These are phyloP conservation scores for Colletotrichum sp. DNA, from an alignment of 2,329 filamentous ascomycete genomes.

Conservation along the genomic window DNA sequence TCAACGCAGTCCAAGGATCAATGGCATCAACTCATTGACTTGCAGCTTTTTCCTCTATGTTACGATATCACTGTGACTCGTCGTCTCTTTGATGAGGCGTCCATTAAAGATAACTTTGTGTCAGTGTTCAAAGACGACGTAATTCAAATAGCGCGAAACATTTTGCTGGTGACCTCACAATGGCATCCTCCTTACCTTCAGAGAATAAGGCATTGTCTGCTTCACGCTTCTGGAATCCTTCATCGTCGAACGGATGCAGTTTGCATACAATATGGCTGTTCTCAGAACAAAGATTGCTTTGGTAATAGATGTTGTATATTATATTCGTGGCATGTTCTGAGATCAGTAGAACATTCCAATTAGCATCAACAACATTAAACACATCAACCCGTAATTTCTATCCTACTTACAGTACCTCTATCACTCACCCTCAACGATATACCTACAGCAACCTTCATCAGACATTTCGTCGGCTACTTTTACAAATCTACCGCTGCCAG, in stretches of 20 bases:
- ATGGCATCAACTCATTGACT: conserved; percentile 18
- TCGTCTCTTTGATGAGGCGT: neutral
- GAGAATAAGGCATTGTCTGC: neutral
- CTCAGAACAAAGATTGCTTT: neutral
- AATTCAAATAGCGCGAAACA: neutral
- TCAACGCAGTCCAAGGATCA: conserved; percentile 18
- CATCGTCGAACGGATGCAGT: neutral
- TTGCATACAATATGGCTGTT: neutral
- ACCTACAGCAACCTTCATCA: neutral
- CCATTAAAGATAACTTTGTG: neutral
- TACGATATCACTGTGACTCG: neutral
- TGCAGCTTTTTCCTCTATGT: neutral
- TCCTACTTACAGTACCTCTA: neutral
- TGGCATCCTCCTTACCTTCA: neutral
- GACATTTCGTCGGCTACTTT: neutral
- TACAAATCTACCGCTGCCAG: neutral
- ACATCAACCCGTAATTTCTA: neutral
- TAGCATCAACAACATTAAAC: neutral
- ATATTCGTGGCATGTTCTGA: neutral
- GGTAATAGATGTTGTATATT: neutral
- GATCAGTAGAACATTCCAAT: neutral
- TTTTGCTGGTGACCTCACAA: neutral
- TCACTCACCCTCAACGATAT: neutral
- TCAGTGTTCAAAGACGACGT: neutral
- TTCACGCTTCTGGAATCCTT: neutral